phyloP scores from a whole-genome alignment of 2,329 filamentous ascomycete genomes.

The Cyclaneusma minus region DNA sequence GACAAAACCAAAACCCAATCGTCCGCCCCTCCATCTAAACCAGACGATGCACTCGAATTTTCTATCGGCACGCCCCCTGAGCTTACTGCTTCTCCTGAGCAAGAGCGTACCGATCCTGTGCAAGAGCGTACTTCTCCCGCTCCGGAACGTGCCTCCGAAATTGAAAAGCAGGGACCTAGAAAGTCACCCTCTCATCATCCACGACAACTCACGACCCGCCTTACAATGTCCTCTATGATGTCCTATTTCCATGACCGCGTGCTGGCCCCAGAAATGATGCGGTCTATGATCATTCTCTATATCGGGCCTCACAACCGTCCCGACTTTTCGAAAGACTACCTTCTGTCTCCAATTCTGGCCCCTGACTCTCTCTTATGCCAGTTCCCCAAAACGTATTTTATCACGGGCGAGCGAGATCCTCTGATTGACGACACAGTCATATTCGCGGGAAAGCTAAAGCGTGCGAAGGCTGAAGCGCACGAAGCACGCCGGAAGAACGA shows the following conservation, averaged over 20 bases:
- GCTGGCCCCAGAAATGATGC: conserved; percentile 94
- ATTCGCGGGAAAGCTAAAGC: conserved; percentile 75
- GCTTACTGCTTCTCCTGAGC: too few relatives aligned
- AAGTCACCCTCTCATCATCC: conserved; percentile 33
- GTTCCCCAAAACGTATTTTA: conserved; percentile 90
- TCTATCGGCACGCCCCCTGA: too few relatives aligned
- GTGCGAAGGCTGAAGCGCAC: conserved; percentile 49
- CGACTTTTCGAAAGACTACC: conserved; percentile 81
- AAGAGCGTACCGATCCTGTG: background rate
- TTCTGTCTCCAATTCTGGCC: conserved; percentile 78
- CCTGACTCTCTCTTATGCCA: conserved; percentile 67
- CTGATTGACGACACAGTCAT: conserved; percentile 95
- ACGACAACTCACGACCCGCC: conserved; percentile 58
- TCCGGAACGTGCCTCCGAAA: background rate
- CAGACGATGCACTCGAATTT: conserved; percentile 6
- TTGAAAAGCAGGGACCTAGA: background rate
- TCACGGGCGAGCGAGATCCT: conserved; percentile 90
- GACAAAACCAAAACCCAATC: conserved; percentile 26
- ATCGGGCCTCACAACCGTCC: conserved; percentile 87
- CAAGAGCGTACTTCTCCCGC: conserved; percentile 1
- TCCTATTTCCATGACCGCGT: conserved; percentile 96
- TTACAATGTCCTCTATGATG: conserved; percentile 93
- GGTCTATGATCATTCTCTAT: conserved; percentile 96
- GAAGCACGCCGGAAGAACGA: too few relatives aligned
- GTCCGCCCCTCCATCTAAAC: conserved; percentile 19